Evolutionary conservation across 2,329 filamentous ascomycete genomes (phyloP).

Genomic region (Diaporthe eres): DNA sequence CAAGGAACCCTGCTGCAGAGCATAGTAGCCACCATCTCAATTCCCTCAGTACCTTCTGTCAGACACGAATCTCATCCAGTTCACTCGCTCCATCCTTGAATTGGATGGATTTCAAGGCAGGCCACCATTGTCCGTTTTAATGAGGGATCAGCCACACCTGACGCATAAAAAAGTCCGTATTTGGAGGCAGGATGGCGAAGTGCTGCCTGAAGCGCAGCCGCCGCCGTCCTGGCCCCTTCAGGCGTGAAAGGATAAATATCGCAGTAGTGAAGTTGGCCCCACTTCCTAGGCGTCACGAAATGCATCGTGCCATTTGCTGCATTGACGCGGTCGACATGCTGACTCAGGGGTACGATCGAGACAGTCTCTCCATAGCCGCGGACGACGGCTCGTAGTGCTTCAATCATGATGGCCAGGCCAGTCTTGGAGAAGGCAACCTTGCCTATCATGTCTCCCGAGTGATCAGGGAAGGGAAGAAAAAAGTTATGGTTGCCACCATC

Average conservation of each 20-base stretch:
- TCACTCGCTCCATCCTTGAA: too few species aligned
- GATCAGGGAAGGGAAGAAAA: not conserved
- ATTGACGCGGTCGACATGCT: not conserved
- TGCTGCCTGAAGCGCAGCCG: not conserved
- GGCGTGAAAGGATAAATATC: not conserved
- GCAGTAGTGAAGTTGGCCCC: too few species aligned
- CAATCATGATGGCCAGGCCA: not conserved
- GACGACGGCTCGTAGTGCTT: not conserved
- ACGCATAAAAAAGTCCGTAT: not conserved
- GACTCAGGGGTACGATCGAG: not conserved
- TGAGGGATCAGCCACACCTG: too few species aligned
- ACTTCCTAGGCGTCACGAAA: not conserved
- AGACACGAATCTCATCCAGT: too few species aligned
- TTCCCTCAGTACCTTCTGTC: too few species aligned
- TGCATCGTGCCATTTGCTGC: not conserved
- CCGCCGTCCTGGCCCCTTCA: not conserved
- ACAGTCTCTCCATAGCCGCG: not conserved
- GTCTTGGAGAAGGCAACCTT: not conserved
- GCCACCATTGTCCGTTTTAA: too few species aligned
- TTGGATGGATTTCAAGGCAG: too few species aligned
- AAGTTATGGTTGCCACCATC: not conserved
- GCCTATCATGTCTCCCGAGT: not conserved
- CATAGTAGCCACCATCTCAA: too few species aligned
- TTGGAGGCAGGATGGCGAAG: not conserved
- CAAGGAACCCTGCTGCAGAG: too few species aligned